Conservation (phyloP, 2,329 filamentous ascomycete genomes). For the Colletotrichum salicis region DNA sequence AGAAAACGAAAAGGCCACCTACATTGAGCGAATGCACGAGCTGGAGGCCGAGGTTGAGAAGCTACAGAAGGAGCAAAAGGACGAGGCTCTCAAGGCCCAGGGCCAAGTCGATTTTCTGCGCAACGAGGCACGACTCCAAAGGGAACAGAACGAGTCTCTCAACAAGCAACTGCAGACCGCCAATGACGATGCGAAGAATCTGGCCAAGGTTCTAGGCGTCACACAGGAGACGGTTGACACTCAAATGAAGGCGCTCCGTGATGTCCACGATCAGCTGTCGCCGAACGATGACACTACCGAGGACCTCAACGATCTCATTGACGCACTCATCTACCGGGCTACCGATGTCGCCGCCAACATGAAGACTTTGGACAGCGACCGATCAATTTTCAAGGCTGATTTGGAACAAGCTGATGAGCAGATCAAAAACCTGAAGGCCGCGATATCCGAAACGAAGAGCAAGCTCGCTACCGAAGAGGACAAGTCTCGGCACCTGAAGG, state of each 20-base stretch:
- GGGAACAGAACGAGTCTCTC: slow-evolving; percentile 68
- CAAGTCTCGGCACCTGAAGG: slow-evolving; percentile 61
- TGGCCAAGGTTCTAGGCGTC: slow-evolving; percentile 61
- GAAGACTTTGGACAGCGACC: slow-evolving; percentile 68
- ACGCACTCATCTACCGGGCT: slow-evolving; percentile 67
- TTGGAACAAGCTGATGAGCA: slow-evolving; percentile 68
- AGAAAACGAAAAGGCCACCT: slow-evolving; percentile 80
- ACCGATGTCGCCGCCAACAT: slow-evolving; percentile 70
- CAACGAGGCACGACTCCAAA: slow-evolving; percentile 68
- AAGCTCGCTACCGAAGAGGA: slow-evolving; percentile 63
- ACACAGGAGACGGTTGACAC: slow-evolving; percentile 63
- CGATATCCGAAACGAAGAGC: slow-evolving; percentile 66
- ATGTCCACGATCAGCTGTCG: slow-evolving; percentile 68
- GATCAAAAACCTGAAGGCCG: slow-evolving; percentile 64
- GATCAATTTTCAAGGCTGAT: slow-evolving; percentile 70
- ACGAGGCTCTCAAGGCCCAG: slow-evolving; percentile 67
- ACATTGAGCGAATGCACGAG: slow-evolving; percentile 74
- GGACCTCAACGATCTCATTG: slow-evolving; percentile 68
- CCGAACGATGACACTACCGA: slow-evolving; percentile 63
- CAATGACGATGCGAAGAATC: slow-evolving; percentile 63
- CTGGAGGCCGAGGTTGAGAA: slow-evolving; percentile 79
- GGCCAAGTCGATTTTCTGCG: slow-evolving; percentile 72
- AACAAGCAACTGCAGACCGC: slow-evolving; percentile 66
- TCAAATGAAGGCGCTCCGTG: slow-evolving; percentile 65
- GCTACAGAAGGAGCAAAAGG: slow-evolving; percentile 65